These are phyloP conservation scores for Pythium phragmitis DNA, from an alignment of 352 stramenopile genomes.

Conservation along the genomic window DNA sequence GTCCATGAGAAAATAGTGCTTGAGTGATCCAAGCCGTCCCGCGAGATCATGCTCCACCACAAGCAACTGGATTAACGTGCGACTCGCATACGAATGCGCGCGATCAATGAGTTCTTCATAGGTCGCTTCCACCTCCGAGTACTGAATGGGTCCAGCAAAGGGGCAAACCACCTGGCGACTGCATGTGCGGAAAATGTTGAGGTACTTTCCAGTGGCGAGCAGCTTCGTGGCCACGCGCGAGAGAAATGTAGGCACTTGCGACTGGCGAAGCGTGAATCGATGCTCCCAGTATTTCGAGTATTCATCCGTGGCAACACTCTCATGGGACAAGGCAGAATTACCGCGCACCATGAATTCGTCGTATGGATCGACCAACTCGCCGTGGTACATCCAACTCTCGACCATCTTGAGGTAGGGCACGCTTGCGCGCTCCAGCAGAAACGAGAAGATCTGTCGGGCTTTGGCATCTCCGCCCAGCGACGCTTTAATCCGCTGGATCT, in stretches of 20 bases:
- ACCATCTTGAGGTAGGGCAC: constrained; percentile 91
- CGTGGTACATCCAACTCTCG: constrained; percentile 89
- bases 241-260: constrained; percentile 84
- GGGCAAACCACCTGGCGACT: constrained; percentile 75
- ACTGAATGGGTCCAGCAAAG: constrained; percentile 69
- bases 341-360: constrained; percentile 91
- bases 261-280: constrained; percentile 75
- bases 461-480: constrained; percentile 80
- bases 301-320: constrained; percentile 84
- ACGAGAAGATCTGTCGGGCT: constrained; percentile 72
- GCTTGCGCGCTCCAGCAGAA: constrained; percentile 79
- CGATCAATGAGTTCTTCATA: constrained; percentile 88
- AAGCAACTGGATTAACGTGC: constrained; percentile 73
- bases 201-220: constrained; percentile 90
- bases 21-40: constrained; percentile 85
- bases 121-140: constrained; percentile 55
- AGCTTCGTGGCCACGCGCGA: constrained; percentile 79
- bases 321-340: constrained; percentile 73
- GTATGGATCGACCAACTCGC: constrained; percentile 89
- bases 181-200: constrained; percentile 90
- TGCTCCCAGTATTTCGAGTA: constrained; percentile 91
- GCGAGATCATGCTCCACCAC: constrained; percentile 82
- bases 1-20: constrained; percentile 98
- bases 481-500: constrained; percentile 84
- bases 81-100: constrained; percentile 79